A percentile compares a stretch with the other conserved stretches of the same genome.
phyloP scores from a whole-genome alignment of 1,139 yeast genomes.

The Saccharomyces hybrid region DNA sequence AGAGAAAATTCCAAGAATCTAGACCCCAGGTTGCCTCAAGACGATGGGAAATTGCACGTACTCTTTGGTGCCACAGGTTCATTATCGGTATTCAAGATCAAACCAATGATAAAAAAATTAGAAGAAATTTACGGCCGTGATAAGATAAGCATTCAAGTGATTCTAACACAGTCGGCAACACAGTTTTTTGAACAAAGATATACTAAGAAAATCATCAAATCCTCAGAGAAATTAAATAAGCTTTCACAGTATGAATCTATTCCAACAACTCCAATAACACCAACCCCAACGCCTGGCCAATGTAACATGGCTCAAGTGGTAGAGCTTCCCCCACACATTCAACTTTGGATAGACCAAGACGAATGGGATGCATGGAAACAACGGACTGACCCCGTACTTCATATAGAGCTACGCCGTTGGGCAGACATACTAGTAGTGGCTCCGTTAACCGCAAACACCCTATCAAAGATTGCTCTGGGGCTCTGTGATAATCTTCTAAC shows the following conservation, averaged over 20 bases:
- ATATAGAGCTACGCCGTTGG: conserved; percentile 88
- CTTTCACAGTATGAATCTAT: background rate
- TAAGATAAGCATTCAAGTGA: conserved; percentile 67
- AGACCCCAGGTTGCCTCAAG: conserved; percentile 75
- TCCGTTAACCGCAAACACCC: conserved; percentile 86
- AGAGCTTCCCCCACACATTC: conserved; percentile 54
- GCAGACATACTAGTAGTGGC: conserved; percentile 87
- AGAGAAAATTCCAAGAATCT: conserved; percentile 46
- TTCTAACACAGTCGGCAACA: conserved; percentile 74
- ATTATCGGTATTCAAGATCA: conserved; percentile 64
- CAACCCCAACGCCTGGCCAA: background rate
- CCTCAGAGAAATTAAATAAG: conserved; percentile 3
- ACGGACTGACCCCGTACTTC: conserved; percentile 84
- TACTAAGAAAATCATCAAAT: conserved; percentile 10
- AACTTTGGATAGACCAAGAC: conserved; percentile 80
- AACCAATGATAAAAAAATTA: conserved; percentile 62
- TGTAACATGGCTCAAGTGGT: conserved; percentile 15
- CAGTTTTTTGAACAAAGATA: conserved; percentile 52
- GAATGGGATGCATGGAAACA: conserved; percentile 86
- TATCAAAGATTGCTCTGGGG: conserved; percentile 86
- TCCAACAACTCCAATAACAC: conserved; percentile 5
- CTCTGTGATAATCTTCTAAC: conserved; percentile 82
- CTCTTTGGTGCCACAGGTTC: conserved; percentile 88
- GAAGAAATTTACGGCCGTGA: conserved; percentile 67
- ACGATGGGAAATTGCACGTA: conserved; percentile 82